Base-by-base conservation (phyloP, 176 grass and related monocot genomes). In the Hordeum marinum region DNA sequence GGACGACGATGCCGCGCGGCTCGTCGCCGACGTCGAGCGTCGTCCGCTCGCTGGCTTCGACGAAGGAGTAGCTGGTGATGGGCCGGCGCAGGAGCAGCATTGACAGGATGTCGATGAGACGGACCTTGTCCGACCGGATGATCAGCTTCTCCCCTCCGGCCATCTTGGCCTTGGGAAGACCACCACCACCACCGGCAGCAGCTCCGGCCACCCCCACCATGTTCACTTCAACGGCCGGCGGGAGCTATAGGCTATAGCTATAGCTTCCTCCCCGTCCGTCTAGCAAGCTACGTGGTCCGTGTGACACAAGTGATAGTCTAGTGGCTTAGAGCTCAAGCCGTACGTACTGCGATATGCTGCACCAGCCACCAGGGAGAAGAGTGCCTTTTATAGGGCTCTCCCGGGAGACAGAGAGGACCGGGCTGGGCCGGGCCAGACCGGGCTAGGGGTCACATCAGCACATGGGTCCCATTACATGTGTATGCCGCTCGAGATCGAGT, bases 61-160 rank as follows among this genome's bases (percentile, higher is more conserved):
- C 87, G 18, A 82, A 91, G 37, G 1, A 11, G 75, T 87, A 91
- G 81, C 84, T 87, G 1, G 58, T 75, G 71, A 91, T 13, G 3
- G 81, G 77, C 23, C 87, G 80, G 0, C 92, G 82, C 3, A 91
- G 54, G 50, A 72, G 14, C 23, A 46, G 24, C 69, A 72, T 75
- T 26, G 89, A 91, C 63, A 91, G 77, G 66, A 94, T 57, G 77
- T 91, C 87, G 25, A 91, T 36, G 59, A 94, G 54, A 72, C 92
- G 43, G 42, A 72, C 62, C 78, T 89, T 91, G 89, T 94, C 87
- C 31, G 76, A 55, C 72, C 84, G 77, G 40, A 85, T 82, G 37
- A 94, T 89, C 72, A 94, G 35, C 74, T 90, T 85, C 88, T 90
- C 85, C 68, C 45, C 45, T 46, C 45, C 45, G 45, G 45, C 45